Evolutionary conservation across 2,329 filamentous ascomycete species (phyloP).

Genomic region (Pseudogymnoascus sp.): DNA sequence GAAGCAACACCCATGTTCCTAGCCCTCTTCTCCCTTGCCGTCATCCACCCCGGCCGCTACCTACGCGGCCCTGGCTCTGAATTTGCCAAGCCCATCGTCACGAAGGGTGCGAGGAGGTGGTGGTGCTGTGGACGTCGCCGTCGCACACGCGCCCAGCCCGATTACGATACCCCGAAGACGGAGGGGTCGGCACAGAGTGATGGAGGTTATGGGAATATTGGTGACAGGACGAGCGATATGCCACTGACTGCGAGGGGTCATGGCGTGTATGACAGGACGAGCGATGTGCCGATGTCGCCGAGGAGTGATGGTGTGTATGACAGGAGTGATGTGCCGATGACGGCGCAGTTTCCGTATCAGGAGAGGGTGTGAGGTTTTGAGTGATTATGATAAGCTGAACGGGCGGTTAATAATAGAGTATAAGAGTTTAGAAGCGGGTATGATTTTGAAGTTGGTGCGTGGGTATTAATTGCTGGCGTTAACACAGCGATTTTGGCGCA

Average conservation of each 20-base stretch:
- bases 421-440: not conserved
- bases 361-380: not conserved
- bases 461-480: too few species aligned
- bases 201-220: not conserved
- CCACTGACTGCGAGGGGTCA: not conserved
- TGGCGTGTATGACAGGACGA: not conserved
- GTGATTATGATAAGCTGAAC: not conserved
- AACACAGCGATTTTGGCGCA: not conserved
- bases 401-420: not conserved
- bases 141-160: not conserved
- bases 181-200: not conserved
- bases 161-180: not conserved
- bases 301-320: not conserved
- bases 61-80: constrained; percentile 39
- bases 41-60: constrained; percentile 42
- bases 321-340: not conserved
- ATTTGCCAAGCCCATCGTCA: constrained; percentile 33
- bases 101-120: not conserved
- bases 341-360: not conserved
- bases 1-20: constrained; percentile 52
- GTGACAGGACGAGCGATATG: not conserved
- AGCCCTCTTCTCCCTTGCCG: constrained; percentile 35
- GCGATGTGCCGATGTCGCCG: not conserved
- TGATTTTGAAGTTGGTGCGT: not conserved
- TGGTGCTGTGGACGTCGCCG: not conserved